Evolutionary conservation across 2,329 filamentous ascomycete species (phyloP).

Genomic region (Dichotomopilus funicola): DNA sequence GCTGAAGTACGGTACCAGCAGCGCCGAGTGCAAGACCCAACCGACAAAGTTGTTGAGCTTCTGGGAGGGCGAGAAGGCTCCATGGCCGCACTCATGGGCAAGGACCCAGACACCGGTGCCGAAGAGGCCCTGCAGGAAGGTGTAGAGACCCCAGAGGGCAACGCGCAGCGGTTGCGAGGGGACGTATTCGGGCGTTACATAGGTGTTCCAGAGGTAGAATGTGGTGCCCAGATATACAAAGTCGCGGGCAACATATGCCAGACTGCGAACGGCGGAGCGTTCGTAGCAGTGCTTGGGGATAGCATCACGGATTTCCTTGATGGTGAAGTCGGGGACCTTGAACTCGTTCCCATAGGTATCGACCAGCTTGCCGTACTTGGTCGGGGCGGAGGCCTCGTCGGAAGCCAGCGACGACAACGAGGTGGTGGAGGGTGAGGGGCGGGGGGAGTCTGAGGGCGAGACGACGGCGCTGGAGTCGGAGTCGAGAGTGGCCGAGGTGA

Average conservation of each 20-base stretch:
- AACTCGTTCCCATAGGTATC: slow-evolving; percentile 96
- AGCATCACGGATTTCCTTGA: slow-evolving; percentile 94
- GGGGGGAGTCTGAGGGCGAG: slow-evolving; percentile 55
- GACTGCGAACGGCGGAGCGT: slow-evolving; percentile 67
- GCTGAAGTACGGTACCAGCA: slow-evolving; percentile 85
- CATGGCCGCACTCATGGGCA: slow-evolving; percentile 96
- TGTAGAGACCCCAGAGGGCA: slow-evolving; percentile 58
- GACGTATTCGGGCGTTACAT: slow-evolving; percentile 76
- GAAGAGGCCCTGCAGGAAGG: slow-evolving; percentile 83
- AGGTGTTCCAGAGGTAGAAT: slow-evolving; percentile 86
- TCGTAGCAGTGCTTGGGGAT: slow-evolving; percentile 97
- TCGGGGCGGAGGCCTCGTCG: slow-evolving; percentile 36
- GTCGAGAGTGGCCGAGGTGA: slow-evolving; percentile 35
- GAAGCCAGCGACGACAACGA: slow-evolving; percentile 87
- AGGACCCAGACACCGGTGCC: slow-evolving; percentile 93
- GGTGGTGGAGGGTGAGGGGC: slow-evolving; percentile 68
- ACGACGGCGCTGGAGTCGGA: slow-evolving; percentile 50
- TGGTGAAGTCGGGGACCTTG: slow-evolving; percentile 87
- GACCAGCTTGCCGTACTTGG: slow-evolving; percentile 59
- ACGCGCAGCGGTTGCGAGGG: slow-evolving; percentile 62
- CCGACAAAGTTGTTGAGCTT: slow-evolving; percentile 83
- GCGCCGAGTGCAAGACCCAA: slow-evolving; percentile 58
- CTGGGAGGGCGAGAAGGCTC: slow-evolving; percentile 91
- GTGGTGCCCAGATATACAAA: slow-evolving; percentile 63
- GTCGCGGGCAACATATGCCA: slow-evolving; percentile 82